Evolutionary conservation across 331 rosid species (phyloP), one percentile per base, ranked within the genome.

Genomic region (Stylosanthes scabra): DNA sequence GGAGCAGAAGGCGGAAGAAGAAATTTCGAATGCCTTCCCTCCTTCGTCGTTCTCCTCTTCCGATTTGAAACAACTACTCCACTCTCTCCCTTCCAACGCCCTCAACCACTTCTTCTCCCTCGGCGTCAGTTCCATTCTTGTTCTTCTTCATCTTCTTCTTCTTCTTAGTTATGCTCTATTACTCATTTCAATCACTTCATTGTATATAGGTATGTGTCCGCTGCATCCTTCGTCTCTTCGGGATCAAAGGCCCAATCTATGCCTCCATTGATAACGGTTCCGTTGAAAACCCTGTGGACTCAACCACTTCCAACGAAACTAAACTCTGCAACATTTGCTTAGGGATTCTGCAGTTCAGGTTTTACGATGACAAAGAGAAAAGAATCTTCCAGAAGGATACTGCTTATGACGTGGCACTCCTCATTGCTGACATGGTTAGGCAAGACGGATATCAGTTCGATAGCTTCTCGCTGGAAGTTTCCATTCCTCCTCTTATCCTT

Each of bases 271-370:
- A 45, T 64, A 7, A 31, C 40, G 41, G 60, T 66, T 71, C 27
- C 11, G 25, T 20, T 20, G 75, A 44, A 51, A 60, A 58, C 14
- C 57, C 65, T 50, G 49, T 52, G 64, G 61, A 66, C 62, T 52
- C 63, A 2, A 41, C 47, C 64, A 45, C 67, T 61, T 66, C 44
- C 10, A 58, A 74, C 66, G 85, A 67, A 66, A 9, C 45, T 1
- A 39, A 54, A 59, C 77, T 83, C 81, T 93, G 97, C 78, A 69
- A 68, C 6, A 72, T 94, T 47, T 94, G 97, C 81, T 76, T 89
- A 55, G 98, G 98, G 66, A 86, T 94, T 44, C 82, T 89, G 77
- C 97, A 94, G 95, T 88, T 88, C 72, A 69, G 64, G 42, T 91
- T 82, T 70, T 47, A 60, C 8, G 45, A 81, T 27, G 81, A 82